Conservation (phyloP, 768 basidiomycete species). For the Dacryopinax primogenitus region DNA sequence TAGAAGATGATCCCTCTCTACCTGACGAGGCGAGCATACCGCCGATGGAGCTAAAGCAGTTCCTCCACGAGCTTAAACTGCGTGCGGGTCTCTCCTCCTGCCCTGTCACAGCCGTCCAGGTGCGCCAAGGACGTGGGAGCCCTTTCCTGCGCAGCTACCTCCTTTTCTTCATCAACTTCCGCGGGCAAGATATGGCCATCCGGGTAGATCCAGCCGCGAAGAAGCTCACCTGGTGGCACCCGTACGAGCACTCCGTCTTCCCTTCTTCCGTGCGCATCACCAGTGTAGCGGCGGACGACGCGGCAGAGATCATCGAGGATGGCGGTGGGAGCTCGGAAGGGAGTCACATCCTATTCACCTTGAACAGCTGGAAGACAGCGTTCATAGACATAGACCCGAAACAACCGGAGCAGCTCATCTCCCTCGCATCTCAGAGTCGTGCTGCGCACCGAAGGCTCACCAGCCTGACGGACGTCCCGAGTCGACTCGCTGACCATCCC, state of each 20-base stretch:
- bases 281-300: constrained; percentile 1
- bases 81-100: not conserved
- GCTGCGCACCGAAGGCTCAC: not conserved
- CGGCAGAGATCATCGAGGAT: not conserved
- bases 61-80: not conserved
- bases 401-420: not conserved
- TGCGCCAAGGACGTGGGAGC: not conserved
- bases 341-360: not conserved
- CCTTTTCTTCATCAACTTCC: constrained; percentile 1
- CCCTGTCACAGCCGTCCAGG: not conserved
- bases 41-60: not conserved
- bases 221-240: constrained; percentile 5
- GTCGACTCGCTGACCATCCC: not conserved
- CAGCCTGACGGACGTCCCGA: not conserved
- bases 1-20: not conserved
- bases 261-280: not conserved
- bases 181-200: not conserved
- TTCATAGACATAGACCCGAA: constrained; percentile 3
- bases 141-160: not conserved
- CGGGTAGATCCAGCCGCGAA: not conserved
- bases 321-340: not conserved
- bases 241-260: not conserved
- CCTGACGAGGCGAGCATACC: not conserved
- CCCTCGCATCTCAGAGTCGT: not conserved
- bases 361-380: constrained; percentile 5